Conservation (phyloP, 2,329 filamentous ascomycete genomes). For the Albifimbria verrucaria region DNA sequence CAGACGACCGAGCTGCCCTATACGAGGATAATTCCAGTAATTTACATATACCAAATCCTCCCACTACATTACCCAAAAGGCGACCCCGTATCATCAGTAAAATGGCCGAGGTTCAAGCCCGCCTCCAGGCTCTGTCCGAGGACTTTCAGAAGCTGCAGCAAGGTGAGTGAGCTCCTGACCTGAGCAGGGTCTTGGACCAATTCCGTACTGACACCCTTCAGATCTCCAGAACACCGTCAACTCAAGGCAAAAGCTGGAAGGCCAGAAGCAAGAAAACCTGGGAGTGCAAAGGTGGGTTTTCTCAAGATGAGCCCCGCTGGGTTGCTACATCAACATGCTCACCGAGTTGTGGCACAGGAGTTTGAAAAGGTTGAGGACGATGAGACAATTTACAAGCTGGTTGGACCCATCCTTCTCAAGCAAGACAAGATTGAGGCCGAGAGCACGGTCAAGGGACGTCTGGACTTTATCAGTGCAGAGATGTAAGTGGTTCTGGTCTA, state of each 20-base stretch:
- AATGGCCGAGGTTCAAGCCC: slow-evolving; percentile 73
- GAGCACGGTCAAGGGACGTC: slow-evolving; percentile 81
- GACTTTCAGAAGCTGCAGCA: slow-evolving; percentile 85
- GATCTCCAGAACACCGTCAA: slow-evolving; percentile 76
- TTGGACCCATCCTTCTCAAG: slow-evolving; percentile 89
- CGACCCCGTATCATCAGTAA: background rate
- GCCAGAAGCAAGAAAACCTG: slow-evolving; percentile 89
- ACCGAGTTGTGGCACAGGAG: slow-evolving; percentile 54
- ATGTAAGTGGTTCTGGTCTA: slow-evolving; percentile 69
- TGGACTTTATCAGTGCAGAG: slow-evolving; percentile 92
- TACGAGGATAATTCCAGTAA: too few relatives aligned
- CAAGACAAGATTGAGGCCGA: slow-evolving; percentile 90
- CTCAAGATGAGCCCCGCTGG: slow-evolving; percentile 6
- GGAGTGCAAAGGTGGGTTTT: slow-evolving; percentile 80
- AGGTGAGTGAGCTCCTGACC: slow-evolving; percentile 46
- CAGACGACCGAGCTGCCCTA: too few relatives aligned
- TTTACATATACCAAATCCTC: background rate
- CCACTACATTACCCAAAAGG: background rate
- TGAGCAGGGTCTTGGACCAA: background rate
- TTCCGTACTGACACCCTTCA: slow-evolving; percentile 31
- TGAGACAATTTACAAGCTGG: slow-evolving; percentile 92
- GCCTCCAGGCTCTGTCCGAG: slow-evolving; percentile 78
- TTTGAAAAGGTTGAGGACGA: slow-evolving; percentile 75
- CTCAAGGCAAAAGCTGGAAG: slow-evolving; percentile 86
- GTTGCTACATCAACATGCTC: background rate